Evolutionary conservation across 192 early-diverging fungal genomes (phyloP), one percentile per base, ranked within the genome.

Genomic region (Backusella tarrabulga): DNA sequence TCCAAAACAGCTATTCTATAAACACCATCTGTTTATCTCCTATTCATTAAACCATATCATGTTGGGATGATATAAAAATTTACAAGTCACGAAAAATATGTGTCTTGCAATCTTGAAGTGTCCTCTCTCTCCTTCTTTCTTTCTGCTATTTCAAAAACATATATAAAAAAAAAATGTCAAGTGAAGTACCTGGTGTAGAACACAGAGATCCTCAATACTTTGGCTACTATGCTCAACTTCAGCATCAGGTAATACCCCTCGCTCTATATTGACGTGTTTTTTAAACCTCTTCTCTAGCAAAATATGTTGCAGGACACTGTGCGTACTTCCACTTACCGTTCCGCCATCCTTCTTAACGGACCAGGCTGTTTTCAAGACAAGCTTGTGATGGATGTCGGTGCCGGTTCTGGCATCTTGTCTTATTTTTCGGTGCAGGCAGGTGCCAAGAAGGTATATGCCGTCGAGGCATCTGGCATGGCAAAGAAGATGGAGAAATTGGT

Each of bases 241-340:
- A 91, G 72, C 94, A 95, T 83, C 93, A 92, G 85, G 91, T 92
- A 87, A 50, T 73, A 71, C 46, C 68, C 44, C 32, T 67, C 67
- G 14, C 2, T 67, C 38, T 56, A 23, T 23, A 23, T 56, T 56
- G 54, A 56, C 54, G 54, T 56, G 54, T 46, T 17, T 8, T 42
- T 19, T 42, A 35, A 44, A 40, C 38, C 42, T 44, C 12, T 14
- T 17, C 11, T 1, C 17, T 87, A 97, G 93, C 96, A 97, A 90
- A 98, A 98, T 83, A 98, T 99, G 97, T 90, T 99, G 15, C 93
- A 97, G 86, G 98, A 99, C 81, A 90, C 87, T 32, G 93, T 99
- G 21, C 87, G 98, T 36, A 99, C 98, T n/a, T 94, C 95, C 8
- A 89, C 95, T 29, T 99, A 98, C 83, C 92, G 96, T 75, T 92